A percentile compares a stretch with the other conserved stretches of the same genome.
These are phyloP conservation scores for Lactuca saligna DNA, from an alignment of 129 eudicot species.

Conservation along the genomic window DNA sequence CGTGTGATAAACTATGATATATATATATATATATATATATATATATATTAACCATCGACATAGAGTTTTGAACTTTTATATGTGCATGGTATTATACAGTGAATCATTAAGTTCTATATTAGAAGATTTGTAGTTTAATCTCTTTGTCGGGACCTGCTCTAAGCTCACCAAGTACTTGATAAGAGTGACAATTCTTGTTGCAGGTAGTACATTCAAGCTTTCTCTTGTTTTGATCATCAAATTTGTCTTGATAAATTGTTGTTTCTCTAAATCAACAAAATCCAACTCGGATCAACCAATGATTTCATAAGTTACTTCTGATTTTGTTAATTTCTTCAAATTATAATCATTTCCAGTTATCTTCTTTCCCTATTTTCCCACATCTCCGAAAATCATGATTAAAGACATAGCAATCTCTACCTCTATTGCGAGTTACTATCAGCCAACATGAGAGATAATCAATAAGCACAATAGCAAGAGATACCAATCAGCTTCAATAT, in stretches of 20 bases:
- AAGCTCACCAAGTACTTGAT: slow-evolving; percentile 92
- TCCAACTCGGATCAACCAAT: neutral
- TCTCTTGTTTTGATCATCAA: slow-evolving; percentile 37
- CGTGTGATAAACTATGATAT: no score
- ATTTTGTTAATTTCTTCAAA: slow-evolving; percentile 12
- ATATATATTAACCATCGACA: no score
- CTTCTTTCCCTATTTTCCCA: slow-evolving; percentile 39
- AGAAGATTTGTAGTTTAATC: no score
- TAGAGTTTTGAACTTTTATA: no score
- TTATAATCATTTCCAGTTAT: neutral
- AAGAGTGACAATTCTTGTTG: slow-evolving; percentile 69
- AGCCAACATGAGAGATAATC: no score
- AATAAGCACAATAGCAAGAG: no score
- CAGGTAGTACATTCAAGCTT: slow-evolving; percentile 67
- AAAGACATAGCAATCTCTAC: slow-evolving; percentile 80
- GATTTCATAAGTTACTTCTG: slow-evolving; percentile 17
- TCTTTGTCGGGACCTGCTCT: slow-evolving; percentile 82
- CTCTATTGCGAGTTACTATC: slow-evolving; percentile 26
- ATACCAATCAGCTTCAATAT: no score
- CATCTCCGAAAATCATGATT: slow-evolving; percentile 71
- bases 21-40: no score
- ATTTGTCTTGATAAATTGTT: slow-evolving; percentile 19
- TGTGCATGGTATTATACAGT: no score
- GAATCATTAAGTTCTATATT: no score
- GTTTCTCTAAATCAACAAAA: slow-evolving; percentile 3